phyloP scores from a whole-genome alignment of 108 stramenopile species.

The Pseudonitzschia pungens region DNA sequence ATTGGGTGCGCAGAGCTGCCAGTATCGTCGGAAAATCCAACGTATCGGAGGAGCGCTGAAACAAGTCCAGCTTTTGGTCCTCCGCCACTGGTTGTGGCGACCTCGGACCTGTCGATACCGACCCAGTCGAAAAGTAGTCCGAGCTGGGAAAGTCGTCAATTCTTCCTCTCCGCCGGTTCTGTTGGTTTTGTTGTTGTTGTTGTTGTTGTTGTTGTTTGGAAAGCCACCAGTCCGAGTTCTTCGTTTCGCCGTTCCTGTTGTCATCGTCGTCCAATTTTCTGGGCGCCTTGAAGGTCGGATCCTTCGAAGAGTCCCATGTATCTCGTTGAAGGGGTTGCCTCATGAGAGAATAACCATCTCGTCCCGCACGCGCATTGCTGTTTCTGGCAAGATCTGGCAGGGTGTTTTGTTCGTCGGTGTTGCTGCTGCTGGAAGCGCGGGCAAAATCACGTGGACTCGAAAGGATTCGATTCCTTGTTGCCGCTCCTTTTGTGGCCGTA shows the following conservation, averaged over 20 bases:
- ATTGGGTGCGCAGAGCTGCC: slow-evolving; percentile 51
- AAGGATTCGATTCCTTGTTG: not conserved
- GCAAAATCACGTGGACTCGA: not conserved
- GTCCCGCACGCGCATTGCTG: slow-evolving; percentile 52
- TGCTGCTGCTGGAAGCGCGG: not conserved
- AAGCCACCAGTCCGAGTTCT: slow-evolving; percentile 31
- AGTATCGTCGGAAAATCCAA: slow-evolving; percentile 71
- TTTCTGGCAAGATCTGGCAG: not conserved
- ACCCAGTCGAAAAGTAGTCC: not conserved
- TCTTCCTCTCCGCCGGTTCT: not conserved
- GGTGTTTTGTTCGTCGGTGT: not conserved
- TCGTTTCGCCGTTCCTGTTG: not conserved
- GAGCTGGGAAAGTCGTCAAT: not conserved
- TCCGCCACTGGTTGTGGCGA: not conserved
- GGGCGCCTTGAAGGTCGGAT: slow-evolving; percentile 64
- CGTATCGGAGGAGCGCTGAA: slow-evolving; percentile 65
- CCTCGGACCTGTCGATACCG: not conserved
- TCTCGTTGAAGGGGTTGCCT: slow-evolving; percentile 58
- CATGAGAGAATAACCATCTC: slow-evolving; percentile 68
- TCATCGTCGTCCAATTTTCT: slow-evolving; percentile 39
- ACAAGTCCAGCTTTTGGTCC: slow-evolving; percentile 53
- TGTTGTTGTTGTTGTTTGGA: slow-evolving; percentile 23
- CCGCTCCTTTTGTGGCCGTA: not conserved
- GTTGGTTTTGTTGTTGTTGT: not conserved
- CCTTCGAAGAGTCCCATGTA: slow-evolving; percentile 59